Evolutionary conservation across 2,329 filamentous ascomycete genomes (phyloP).

Genomic region (Celoporthe dispersa): DNA sequence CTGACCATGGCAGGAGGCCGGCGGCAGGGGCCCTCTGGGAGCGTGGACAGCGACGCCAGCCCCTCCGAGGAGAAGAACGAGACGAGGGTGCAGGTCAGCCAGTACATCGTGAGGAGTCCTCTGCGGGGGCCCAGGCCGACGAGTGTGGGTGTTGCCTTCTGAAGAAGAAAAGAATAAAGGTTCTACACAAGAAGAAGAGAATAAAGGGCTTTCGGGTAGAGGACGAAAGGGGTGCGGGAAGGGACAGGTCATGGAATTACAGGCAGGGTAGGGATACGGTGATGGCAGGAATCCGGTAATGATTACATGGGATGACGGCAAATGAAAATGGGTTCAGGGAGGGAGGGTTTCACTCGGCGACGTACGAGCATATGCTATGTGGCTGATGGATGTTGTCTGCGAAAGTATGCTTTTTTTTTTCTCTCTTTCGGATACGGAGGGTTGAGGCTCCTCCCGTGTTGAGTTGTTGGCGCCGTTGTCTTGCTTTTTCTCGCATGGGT

Average conservation of each 20-base stretch:
- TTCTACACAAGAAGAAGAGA: too few species aligned
- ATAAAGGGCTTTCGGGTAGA: too few species aligned
- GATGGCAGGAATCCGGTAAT: not conserved
- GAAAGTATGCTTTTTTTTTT: slow-evolving; percentile 10
- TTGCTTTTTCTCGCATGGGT: slow-evolving; percentile 19
- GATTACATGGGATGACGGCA: slow-evolving; percentile 21
- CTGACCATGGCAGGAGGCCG: not conserved
- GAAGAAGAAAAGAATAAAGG: slow-evolving; percentile 27
- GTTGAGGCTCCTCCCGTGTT: slow-evolving; percentile 17
- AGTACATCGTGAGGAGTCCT: slow-evolving; percentile 5
- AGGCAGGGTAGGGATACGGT: not conserved
- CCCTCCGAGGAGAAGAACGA: slow-evolving; percentile 19
- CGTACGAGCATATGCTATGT: not conserved
- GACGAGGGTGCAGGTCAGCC: slow-evolving; percentile 19
- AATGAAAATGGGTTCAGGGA: slow-evolving; percentile 15
- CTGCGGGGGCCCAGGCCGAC: slow-evolving; percentile 39
- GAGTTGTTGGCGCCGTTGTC: slow-evolving; percentile 6
- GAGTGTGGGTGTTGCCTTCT: slow-evolving; percentile 55
- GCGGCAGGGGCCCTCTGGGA: slow-evolving; percentile 26
- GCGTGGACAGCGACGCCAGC: slow-evolving; percentile 16
- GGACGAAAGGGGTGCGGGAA: not conserved
- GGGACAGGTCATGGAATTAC: not conserved
- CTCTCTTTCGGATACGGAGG: not conserved
- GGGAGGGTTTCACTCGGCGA: not conserved
- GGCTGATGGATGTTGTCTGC: not conserved